These are phyloP conservation scores for Collariella sp. DNA, from an alignment of 495 filamentous ascomycete species.

Conservation along the genomic window DNA sequence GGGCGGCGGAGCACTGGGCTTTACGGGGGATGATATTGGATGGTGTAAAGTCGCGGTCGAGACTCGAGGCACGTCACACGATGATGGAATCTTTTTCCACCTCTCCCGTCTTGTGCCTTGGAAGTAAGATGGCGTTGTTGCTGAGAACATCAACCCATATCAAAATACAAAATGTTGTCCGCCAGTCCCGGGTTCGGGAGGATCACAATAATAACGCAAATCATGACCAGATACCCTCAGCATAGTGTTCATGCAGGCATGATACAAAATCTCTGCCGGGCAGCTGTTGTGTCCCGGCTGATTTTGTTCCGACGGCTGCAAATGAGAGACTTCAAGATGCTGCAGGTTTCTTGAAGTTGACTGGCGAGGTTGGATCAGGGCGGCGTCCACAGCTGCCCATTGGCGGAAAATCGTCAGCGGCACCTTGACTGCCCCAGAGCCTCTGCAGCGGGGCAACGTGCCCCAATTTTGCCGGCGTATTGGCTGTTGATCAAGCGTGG, in stretches of 20 bases:
- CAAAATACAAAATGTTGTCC: no score
- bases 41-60: conserved; percentile 23
- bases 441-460: conserved; percentile 4
- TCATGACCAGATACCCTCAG: not conserved
- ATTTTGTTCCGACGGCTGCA: not conserved
- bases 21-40: conserved; percentile 8
- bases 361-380: not conserved
- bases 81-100: no score
- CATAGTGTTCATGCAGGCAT: not conserved
- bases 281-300: not conserved
- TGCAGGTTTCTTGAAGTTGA: not conserved
- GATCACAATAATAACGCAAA: no score
- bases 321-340: not conserved
- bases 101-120: no score
- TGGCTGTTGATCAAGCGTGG: not conserved
- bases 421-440: not conserved
- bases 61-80: no score
- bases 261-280: not conserved
- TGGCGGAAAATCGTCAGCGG: conserved; percentile 7
- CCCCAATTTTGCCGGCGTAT: conserved; percentile 10
- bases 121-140: no score
- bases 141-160: no score
- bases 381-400: not conserved
- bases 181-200: no score
- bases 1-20: conserved; percentile 14